Percentiles rank a stretch among this genome's conserved stretches.
Conservation (phyloP, 2,329 filamentous ascomycete species). For the Phialophora verrucosa region DNA sequence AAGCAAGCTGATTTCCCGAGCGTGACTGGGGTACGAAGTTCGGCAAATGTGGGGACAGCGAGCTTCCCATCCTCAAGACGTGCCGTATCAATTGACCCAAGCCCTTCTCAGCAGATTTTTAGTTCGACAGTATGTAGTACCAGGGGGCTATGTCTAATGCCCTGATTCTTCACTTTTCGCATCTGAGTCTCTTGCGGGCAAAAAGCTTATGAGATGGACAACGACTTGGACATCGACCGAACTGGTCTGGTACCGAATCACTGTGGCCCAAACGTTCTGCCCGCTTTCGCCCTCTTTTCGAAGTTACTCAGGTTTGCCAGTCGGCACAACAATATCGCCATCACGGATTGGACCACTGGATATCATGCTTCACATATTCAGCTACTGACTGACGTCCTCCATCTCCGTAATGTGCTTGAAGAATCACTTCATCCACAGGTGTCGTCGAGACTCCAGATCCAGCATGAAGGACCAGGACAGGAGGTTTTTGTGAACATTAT, state of each 20-base stretch:
- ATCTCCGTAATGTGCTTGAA: conserved; percentile 48
- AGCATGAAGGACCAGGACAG: conserved; percentile 21
- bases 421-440: conserved; percentile 40
- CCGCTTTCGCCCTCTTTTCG: conserved; percentile 42
- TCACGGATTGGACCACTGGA: conserved; percentile 41
- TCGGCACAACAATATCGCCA: conserved; percentile 35
- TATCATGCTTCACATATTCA: conserved; percentile 48
- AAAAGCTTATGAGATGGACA: too few relatives aligned
- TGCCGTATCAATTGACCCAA: not conserved
- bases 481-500: conserved; percentile 49
- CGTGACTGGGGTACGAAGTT: conserved; percentile 2
- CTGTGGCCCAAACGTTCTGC: conserved; percentile 41
- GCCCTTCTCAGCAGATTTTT: too few relatives aligned
- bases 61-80: not conserved
- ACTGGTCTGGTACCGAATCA: conserved; percentile 39
- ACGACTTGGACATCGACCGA: conserved; percentile 13
- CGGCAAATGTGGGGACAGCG: conserved; percentile 6
- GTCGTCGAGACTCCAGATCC: conserved; percentile 47
- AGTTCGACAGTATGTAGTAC: too few relatives aligned
- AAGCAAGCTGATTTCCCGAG: conserved; percentile 1
- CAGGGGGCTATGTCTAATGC: too few relatives aligned
- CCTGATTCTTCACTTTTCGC: too few relatives aligned
- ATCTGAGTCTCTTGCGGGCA: too few relatives aligned
- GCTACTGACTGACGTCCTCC: conserved; percentile 53
- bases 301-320: conserved; percentile 42